Evolutionary conservation across 2,329 filamentous ascomycete genomes (phyloP).

Genomic region (Alternaria rosae): DNA sequence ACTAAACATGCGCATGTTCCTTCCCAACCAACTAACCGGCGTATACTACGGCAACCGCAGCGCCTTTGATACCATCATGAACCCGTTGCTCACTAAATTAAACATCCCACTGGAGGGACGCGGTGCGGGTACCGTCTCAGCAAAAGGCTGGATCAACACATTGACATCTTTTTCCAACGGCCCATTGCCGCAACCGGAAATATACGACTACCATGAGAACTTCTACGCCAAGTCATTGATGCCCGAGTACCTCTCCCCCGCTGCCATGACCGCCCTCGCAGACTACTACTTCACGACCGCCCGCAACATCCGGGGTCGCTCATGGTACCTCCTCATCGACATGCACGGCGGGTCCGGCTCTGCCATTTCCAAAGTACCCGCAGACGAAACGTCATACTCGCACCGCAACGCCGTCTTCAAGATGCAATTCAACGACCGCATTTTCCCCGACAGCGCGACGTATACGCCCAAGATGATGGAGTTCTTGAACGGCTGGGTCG

Average conservation of each 20-base stretch:
- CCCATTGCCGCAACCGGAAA: slow-evolving; percentile 24
- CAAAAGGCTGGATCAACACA: slow-evolving; percentile 29
- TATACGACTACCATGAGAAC: slow-evolving; percentile 36
- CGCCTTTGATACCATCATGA: slow-evolving; percentile 34
- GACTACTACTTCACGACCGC: slow-evolving; percentile 36
- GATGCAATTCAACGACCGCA: slow-evolving; percentile 37
- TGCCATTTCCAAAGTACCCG: slow-evolving; percentile 12
- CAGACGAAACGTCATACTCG: slow-evolving; percentile 31
- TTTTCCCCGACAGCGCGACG: slow-evolving; percentile 11
- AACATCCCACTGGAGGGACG: slow-evolving; percentile 10
- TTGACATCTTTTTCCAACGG: slow-evolving; percentile 31
- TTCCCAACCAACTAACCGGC: slow-evolving; percentile 27
- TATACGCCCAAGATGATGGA: slow-evolving; percentile 46
- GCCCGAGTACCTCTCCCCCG: slow-evolving; percentile 25
- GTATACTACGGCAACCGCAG: slow-evolving; percentile 37
- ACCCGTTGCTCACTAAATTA: slow-evolving; percentile 30
- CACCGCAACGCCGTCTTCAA: slow-evolving; percentile 39
- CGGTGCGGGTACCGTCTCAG: not conserved
- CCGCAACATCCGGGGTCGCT: slow-evolving; percentile 13
- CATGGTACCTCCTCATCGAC: slow-evolving; percentile 40
- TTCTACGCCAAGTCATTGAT: slow-evolving; percentile 42
- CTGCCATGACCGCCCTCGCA: slow-evolving; percentile 25
- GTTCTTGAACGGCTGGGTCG: slow-evolving; percentile 52
- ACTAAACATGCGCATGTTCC: slow-evolving; percentile 38
- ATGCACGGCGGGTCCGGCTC: slow-evolving; percentile 32